Percentiles rank a stretch among this genome's conserved stretches.
These are phyloP conservation scores for Patellifolia procumbens DNA, from an alignment of 179 eudicot species.

Conservation along the genomic window DNA sequence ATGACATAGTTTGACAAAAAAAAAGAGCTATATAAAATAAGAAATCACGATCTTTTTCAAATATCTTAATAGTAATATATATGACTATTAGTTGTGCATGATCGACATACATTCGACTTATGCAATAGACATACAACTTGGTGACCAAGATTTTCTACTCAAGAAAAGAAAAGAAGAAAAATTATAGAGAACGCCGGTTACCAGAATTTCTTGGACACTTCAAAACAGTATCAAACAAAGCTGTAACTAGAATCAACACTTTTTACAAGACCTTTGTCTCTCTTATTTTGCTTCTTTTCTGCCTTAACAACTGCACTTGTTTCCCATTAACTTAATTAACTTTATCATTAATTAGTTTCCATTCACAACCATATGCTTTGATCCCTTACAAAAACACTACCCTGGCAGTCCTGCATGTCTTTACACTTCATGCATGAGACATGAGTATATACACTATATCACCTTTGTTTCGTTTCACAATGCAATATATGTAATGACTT, in stretches of 20 bases:
- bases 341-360: neutral
- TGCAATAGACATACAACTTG: neutral
- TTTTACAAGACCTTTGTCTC: constrained; percentile 22
- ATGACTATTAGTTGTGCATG: too few relatives aligned
- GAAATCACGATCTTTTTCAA: too few relatives aligned
- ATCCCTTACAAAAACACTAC: neutral
- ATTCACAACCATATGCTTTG: neutral
- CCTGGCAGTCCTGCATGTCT: too few relatives aligned
- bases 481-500: too few relatives aligned
- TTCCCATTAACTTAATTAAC: constrained; percentile 21
- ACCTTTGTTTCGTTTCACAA: too few relatives aligned
- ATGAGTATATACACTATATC: too few relatives aligned
- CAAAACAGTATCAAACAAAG: constrained; percentile 25
- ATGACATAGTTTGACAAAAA: too few relatives aligned
- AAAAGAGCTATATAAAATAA: too few relatives aligned
- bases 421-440: too few relatives aligned
- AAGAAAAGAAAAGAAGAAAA: neutral
- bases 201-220: constrained; percentile 23
- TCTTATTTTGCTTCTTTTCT: constrained; percentile 2
- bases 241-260: constrained; percentile 12
- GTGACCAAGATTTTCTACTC: neutral
- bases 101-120: too few relatives aligned
- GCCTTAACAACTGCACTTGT: constrained; percentile 19
- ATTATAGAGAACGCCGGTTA: neutral
- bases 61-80: too few relatives aligned